Evolutionary conservation across 2,329 filamentous ascomycete species (phyloP).

Genomic region (Claviceps monticola): DNA sequence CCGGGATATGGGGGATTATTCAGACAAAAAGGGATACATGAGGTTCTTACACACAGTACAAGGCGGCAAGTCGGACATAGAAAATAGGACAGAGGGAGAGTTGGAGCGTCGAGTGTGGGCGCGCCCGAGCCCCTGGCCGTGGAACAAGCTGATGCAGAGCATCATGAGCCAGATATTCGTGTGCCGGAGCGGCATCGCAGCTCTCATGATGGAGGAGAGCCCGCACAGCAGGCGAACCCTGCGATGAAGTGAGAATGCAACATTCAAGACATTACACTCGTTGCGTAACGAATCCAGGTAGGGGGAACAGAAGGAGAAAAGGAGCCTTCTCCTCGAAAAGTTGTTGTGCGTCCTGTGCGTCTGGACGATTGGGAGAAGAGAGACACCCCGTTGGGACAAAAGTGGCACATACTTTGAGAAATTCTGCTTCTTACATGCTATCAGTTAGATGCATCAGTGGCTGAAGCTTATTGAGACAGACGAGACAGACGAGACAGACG

Average conservation of each 20-base stretch:
- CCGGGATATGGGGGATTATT: too few relatives aligned
- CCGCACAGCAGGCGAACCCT: neutral
- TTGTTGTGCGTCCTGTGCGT: neutral
- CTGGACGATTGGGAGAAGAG: too few relatives aligned
- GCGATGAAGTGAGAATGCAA: neutral
- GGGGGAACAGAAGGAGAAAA: neutral
- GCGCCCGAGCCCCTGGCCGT: neutral
- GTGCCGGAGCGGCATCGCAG: neutral
- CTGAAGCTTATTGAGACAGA: neutral
- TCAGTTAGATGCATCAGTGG: neutral
- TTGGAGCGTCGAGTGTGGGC: neutral
- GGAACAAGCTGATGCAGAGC: neutral
- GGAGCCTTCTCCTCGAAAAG: neutral
- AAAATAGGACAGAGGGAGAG: neutral
- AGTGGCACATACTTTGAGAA: too few relatives aligned
- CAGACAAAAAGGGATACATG: neutral
- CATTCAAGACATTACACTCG: neutral
- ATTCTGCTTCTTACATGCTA: neutral
- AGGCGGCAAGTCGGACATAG: neutral
- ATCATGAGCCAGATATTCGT: neutral
- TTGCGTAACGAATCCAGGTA: neutral
- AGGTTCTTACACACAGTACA: conserved; percentile 1
- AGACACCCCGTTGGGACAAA: too few relatives aligned
- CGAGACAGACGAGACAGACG: neutral
- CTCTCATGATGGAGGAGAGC: neutral